Evolutionary conservation across 768 basidiomycete species (phyloP).

Genomic region (Coprinopsis cinerea): DNA sequence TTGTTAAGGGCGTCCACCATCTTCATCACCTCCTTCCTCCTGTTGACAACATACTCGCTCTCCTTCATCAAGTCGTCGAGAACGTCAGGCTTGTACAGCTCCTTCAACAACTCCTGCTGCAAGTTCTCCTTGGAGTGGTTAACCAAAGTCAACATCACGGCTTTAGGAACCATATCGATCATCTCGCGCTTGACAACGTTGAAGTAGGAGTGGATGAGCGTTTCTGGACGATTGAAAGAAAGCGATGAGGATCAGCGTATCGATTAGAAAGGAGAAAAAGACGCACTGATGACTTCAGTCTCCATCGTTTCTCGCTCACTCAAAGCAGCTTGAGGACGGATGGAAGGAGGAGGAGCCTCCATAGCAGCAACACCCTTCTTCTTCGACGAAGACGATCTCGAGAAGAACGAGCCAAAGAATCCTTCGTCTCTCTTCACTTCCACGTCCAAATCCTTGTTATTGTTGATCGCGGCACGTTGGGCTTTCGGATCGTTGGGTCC

Average conservation of each 20-base stretch:
- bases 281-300: slow-evolving; percentile 98
- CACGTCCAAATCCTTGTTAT: slow-evolving; percentile 89
- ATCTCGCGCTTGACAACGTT: slow-evolving; percentile 98
- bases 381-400: slow-evolving; percentile 44
- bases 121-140: slow-evolving; percentile 91
- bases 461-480: slow-evolving; percentile 74
- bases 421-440: slow-evolving; percentile 87
- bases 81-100: slow-evolving; percentile 96
- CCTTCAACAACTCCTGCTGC: slow-evolving; percentile 89
- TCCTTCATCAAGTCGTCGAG: slow-evolving; percentile 94
- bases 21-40: slow-evolving; percentile 89
- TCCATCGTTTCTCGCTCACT: slow-evolving; percentile 97
- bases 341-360: slow-evolving; percentile 76
- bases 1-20: slow-evolving; percentile 96
- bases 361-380: slow-evolving; percentile 49
- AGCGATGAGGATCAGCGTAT: not conserved
- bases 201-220: slow-evolving; percentile 95
- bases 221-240: slow-evolving; percentile 45
- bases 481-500: slow-evolving; percentile 60
- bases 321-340: slow-evolving; percentile 85
- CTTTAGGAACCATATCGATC: slow-evolving; percentile 99
- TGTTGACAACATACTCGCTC: slow-evolving; percentile 81
- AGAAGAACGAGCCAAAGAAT: slow-evolving; percentile 96
- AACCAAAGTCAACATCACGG: slow-evolving; percentile 86
- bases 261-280: slow-evolving; percentile 1